phyloP scores from a whole-genome alignment of 345 rosid genomes.

The Hibiscus tridactylites region DNA sequence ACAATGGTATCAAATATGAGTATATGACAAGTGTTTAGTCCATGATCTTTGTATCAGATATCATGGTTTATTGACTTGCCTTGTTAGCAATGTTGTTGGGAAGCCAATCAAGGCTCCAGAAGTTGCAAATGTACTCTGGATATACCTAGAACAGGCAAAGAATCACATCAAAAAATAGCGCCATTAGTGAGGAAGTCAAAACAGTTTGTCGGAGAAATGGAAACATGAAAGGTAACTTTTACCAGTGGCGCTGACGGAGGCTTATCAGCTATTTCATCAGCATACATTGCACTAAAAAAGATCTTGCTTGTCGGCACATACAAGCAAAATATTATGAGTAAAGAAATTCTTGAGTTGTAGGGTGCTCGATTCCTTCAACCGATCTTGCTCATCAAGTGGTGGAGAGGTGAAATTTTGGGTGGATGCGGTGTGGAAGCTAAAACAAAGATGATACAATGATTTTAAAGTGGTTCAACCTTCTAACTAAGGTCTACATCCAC shows the following conservation, averaged over 20 bases:
- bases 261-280: conserved; percentile 91
- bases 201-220: neutral
- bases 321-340: conserved; percentile 30
- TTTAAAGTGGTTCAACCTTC: too few relatives aligned
- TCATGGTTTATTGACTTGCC: conserved; percentile 18
- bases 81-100: conserved; percentile 68
- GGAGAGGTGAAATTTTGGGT: too few relatives aligned
- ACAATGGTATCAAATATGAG: too few relatives aligned
- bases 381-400: too few relatives aligned
- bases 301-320: conserved; percentile 90
- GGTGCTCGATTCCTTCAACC: too few relatives aligned
- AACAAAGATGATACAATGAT: too few relatives aligned
- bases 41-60: too few relatives aligned
- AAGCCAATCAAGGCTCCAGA: conserved; percentile 85
- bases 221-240: conserved; percentile 16
- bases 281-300: conserved; percentile 97
- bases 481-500: too few relatives aligned
- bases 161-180: neutral
- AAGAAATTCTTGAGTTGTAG: too few relatives aligned
- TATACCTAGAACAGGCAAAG: conserved; percentile 45
- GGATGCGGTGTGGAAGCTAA: too few relatives aligned
- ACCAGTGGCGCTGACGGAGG: conserved; percentile 95
- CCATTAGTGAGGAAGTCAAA: neutral
- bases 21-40: too few relatives aligned
- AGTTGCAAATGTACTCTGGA: conserved; percentile 77